Evolutionary conservation across 1,139 yeast genomes (phyloP).

Genomic region (Suhomyces bokatorum): DNA sequence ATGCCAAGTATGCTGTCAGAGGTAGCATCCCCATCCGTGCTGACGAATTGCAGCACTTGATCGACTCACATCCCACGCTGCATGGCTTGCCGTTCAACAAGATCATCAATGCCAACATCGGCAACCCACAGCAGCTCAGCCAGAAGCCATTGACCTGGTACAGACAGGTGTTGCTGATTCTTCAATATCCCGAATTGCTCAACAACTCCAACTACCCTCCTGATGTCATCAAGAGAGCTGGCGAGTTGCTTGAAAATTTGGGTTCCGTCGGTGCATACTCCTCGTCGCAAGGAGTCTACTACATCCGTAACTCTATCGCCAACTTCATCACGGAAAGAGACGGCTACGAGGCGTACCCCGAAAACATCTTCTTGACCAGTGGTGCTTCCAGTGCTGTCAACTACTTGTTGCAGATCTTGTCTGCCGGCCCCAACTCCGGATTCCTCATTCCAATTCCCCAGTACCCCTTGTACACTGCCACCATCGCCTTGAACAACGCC

Average conservation of each 20-base stretch:
- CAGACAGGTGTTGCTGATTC: conserved; percentile 80
- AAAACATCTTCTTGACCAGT: conserved; percentile 77
- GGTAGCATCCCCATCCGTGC: conserved; percentile 94
- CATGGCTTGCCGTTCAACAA: conserved; percentile 70
- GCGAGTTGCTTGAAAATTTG: conserved; percentile 54
- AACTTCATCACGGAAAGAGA: conserved; percentile 74
- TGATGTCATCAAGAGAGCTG: conserved; percentile 78
- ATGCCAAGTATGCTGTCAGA: conserved; percentile 93
- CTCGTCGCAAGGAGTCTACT: conserved; percentile 81
- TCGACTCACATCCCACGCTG: conserved; percentile 51
- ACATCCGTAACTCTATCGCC: conserved; percentile 76
- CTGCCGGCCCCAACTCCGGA: conserved; percentile 69
- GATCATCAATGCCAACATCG: conserved; percentile 89
- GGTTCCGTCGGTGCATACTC: conserved; percentile 95
- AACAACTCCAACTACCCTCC: conserved; percentile 48
- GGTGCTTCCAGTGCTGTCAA: conserved; percentile 95
- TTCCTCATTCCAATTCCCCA: conserved; percentile 96
- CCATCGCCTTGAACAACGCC: conserved; percentile 79
- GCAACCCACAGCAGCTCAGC: conserved; percentile 95
- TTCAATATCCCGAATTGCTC: conserved; percentile 80
- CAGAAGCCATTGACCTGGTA: conserved; percentile 95
- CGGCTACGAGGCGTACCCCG: conserved; percentile 57
- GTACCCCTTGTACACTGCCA: conserved; percentile 93
- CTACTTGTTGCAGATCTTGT: conserved; percentile 67
- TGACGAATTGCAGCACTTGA: conserved; percentile 65